phyloP scores from a whole-genome alignment of 1,284 basidiomycete genomes.

The Boletus calvinii region DNA sequence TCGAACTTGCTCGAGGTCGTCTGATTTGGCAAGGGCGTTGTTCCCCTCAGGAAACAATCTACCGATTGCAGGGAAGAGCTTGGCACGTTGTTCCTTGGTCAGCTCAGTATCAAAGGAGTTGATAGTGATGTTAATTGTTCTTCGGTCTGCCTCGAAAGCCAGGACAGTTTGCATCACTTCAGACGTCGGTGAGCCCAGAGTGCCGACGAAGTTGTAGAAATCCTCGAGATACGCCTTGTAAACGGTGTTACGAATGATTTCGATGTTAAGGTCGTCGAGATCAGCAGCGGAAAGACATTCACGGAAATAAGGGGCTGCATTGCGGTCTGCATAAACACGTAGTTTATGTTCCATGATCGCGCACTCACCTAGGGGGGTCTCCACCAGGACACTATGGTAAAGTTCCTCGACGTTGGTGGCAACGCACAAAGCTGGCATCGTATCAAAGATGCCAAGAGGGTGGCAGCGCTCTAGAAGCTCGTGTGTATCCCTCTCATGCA shows the following conservation, averaged over 20 bases:
- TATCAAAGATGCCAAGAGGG: slow-evolving; percentile 95
- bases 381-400: slow-evolving; percentile 95
- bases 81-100: slow-evolving; percentile 93
- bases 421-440: slow-evolving; percentile 98
- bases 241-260: slow-evolving; percentile 99
- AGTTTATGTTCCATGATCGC: background rate
- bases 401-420: slow-evolving; percentile 99
- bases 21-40: slow-evolving; percentile 90
- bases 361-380: slow-evolving; percentile 88
- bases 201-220: slow-evolving; percentile 83
- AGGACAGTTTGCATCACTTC: slow-evolving; percentile 91
- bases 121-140: slow-evolving; percentile 98
- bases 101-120: slow-evolving; percentile 98
- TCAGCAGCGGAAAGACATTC: slow-evolving; percentile 94
- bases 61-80: slow-evolving; percentile 93
- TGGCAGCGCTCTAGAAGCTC: slow-evolving; percentile 97
- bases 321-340: slow-evolving; percentile 10
- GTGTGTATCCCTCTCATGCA: slow-evolving; percentile 97
- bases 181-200: slow-evolving; percentile 81
- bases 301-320: slow-evolving; percentile 91
- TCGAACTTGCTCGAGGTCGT: slow-evolving; percentile 94
- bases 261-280: slow-evolving; percentile 98
- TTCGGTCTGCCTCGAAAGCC: slow-evolving; percentile 94
- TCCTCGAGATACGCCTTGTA: slow-evolving; percentile 99
- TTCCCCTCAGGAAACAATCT: slow-evolving; percentile 95